Base-by-base conservation (phyloP, 2,329 filamentous ascomycete genomes). In the Elsinoe necatrix region DNA sequence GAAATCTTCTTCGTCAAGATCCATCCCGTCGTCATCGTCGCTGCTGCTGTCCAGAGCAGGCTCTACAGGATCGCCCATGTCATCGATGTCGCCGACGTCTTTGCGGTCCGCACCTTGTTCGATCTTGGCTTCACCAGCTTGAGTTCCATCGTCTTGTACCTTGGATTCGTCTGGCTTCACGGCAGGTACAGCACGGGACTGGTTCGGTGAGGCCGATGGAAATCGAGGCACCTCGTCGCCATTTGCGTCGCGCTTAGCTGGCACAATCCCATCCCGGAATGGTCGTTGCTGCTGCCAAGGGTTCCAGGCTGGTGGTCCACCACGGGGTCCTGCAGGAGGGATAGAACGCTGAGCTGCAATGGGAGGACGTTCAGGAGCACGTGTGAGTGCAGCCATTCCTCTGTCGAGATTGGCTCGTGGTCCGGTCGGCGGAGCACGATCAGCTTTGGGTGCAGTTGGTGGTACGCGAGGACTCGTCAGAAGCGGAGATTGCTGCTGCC, bases 21-120 rank as follows among this genome's bases (percentile, higher is more conserved):
- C 73, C 54, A 75, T 66, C 50, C 73, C 73, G 52, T 77, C 75
- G 18, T 77, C 75, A 41, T 71, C 69, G 20, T 73, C 75, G 52
- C 73, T 74, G 5, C 54, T 56, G 21, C 54, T 56, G 20, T 56
- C 54, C 18, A 47, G 20, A 23, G 42, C 41, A 47, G 39, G 39
- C 41, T 56, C 54, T 41, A 59, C 54, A 6, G 58, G 57, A 16
- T 58, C 12, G 8, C 56, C 52, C 39, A 61, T 56, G 9, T 55
- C 45, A 29, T 67, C 65, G 41, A 67, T 54, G 4, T 67, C 62
- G 61, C 65, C 66, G 31, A 56, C 59, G 27, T 66, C 63, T 21
- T 61, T 61, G 11, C 42, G 29, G 9, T 51, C 37, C 3, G 42
- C 35, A 7, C 48, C 52, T 16, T 48, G 16, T 29, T 64, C 62